Conservation (phyloP, 257 asterid species). For the Fraxinus americana region DNA sequence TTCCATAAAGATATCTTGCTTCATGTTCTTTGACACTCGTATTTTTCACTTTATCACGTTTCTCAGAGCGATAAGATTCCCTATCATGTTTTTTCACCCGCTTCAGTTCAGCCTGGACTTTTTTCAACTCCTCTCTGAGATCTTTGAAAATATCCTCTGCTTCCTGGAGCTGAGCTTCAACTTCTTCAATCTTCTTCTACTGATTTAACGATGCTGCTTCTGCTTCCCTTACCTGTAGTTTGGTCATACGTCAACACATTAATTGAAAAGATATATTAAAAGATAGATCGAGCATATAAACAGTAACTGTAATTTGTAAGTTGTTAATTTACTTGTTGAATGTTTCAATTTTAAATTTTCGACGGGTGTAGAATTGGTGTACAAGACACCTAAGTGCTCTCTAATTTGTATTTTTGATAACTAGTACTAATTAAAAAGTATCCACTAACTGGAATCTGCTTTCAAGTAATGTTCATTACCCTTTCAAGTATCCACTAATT, state of each 20-base stretch:
- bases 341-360: too few species aligned
- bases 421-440: too few species aligned
- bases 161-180: conserved; percentile 93
- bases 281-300: background rate
- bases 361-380: too few species aligned
- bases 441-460: too few species aligned
- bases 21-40: conserved; percentile 29
- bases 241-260: background rate
- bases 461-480: too few species aligned
- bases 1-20: conserved; percentile 31
- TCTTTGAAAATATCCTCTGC: conserved; percentile 86
- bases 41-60: conserved; percentile 31
- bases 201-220: conserved; percentile 54
- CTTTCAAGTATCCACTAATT: too few species aligned
- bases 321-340: too few species aligned
- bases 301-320: too few species aligned
- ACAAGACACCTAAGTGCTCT: too few species aligned
- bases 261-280: background rate
- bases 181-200: conserved; percentile 77
- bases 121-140: conserved; percentile 76
- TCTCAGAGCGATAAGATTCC: conserved; percentile 33
- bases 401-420: too few species aligned
- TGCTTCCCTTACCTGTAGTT: conserved; percentile 56
- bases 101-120: conserved; percentile 60
- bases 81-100: conserved; percentile 38